Evolutionary conservation across 352 stramenopile genomes (phyloP), one percentile per base, ranked within the genome.

Genomic region (Phytopythium helicoides): DNA sequence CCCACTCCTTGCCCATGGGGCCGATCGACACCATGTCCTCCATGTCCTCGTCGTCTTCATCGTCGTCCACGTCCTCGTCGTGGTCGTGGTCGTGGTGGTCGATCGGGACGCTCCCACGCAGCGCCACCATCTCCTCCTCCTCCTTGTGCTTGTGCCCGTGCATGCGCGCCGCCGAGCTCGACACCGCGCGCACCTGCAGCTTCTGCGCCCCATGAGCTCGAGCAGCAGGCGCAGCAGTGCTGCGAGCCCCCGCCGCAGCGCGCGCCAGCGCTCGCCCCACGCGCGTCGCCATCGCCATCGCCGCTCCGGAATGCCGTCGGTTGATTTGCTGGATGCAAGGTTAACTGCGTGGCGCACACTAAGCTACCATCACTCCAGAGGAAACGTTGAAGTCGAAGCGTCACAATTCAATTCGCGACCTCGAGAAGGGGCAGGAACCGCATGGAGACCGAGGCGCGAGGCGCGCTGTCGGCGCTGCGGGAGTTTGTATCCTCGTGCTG

Each of bases 11-110:
- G 19, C 89, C 85, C 23, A 78, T 73, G 6, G 95, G 92, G 12
- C 95, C 93, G 6, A 93, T 65, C 18, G 93, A 87, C 56, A 98
- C 93, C 72, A 97, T 97, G 56, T 98, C 89, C 58, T 98, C 96
- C 66, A 89, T 80, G 38, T 97, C 87, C 38, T 97, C 89, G 45
- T 97, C 86, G 37, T 95, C 81, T 3, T 81, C 70, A 28, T 81
- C 64, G 2, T 89, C 77, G 1, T 65, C 60, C 12, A 71, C 60
- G 1, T 70, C 51, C 11, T 68, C 62, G 12, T 68, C 52, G 8
- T 72, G 46, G 18, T 35, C 40, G 39, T 72, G 47, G 34, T 54
- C 36, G 54, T 71, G 34, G 45, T 67, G 11, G 53, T 66, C 60
- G 31, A 57, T 54, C 18, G 52, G 64, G 18, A 51, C 58, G 8